phyloP scores from a whole-genome alignment of 768 basidiomycete species.

The Lentinula detonsa region DNA sequence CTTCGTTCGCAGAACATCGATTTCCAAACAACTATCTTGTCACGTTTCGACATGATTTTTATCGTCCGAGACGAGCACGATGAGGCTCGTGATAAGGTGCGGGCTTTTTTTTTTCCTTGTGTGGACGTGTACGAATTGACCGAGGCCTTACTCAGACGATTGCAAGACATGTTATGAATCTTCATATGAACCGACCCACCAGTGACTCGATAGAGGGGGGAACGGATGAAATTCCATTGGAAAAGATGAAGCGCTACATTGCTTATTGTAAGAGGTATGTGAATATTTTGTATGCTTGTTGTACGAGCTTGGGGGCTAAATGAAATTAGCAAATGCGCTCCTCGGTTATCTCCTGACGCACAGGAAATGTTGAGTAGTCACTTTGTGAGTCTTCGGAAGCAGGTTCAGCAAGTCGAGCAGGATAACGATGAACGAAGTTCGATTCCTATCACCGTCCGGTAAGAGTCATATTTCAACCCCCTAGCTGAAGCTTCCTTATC shows the following conservation, averaged over 20 bases:
- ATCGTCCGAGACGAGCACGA: slow-evolving; percentile 98
- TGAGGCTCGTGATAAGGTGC: slow-evolving; percentile 82
- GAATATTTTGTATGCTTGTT: slow-evolving; percentile 11
- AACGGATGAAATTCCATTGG: slow-evolving; percentile 87
- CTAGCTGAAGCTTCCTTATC: neutral
- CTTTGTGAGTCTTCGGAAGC: slow-evolving; percentile 87
- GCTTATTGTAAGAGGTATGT: slow-evolving; percentile 88
- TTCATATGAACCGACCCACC: slow-evolving; percentile 93
- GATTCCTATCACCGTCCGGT: slow-evolving; percentile 98
- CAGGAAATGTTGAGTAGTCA: slow-evolving; percentile 96
- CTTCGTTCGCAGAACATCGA: slow-evolving; percentile 69
- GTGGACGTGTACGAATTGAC: neutral
- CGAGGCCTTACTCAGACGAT: slow-evolving; percentile 57
- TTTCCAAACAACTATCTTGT: slow-evolving; percentile 96
- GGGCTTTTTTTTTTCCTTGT: slow-evolving; percentile 13
- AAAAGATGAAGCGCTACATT: slow-evolving; percentile 98
- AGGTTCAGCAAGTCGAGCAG: slow-evolving; percentile 92
- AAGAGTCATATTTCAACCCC: slow-evolving; percentile 18
- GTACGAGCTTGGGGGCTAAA: neutral
- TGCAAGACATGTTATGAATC: slow-evolving; percentile 96
- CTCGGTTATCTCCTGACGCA: slow-evolving; percentile 87
- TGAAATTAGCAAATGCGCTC: slow-evolving; percentile 82
- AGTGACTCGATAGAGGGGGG: slow-evolving; percentile 59
- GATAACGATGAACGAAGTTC: slow-evolving; percentile 98
- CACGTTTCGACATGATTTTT: slow-evolving; percentile 99